Evolutionary conservation across 2,329 filamentous ascomycete species (phyloP).

Genomic region (Colletotrichum sansevieriae): DNA sequence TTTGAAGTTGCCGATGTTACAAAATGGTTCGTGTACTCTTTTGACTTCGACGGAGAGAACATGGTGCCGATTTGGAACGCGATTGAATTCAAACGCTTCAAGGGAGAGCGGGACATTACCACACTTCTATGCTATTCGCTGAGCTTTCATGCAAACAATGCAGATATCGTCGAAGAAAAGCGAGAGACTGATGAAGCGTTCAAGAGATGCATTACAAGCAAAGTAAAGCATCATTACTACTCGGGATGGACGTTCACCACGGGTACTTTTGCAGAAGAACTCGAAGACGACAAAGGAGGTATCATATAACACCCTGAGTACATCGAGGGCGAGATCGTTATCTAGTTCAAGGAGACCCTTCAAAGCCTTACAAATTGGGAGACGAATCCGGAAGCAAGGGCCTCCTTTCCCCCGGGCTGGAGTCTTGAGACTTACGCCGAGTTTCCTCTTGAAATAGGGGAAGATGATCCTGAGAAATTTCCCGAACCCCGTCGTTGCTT

Average conservation of each 20-base stretch:
- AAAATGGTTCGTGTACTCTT: neutral
- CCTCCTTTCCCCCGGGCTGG: no score
- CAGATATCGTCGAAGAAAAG: neutral
- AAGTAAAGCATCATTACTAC: neutral
- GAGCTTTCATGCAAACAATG: neutral
- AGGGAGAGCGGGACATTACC: neutral
- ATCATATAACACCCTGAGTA: neutral
- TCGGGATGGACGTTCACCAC: conserved; percentile 19
- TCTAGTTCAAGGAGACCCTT: neutral
- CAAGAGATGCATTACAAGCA: neutral
- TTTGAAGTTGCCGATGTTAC: neutral
- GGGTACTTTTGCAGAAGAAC: neutral
- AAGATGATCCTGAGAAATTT: neutral
- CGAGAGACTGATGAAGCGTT: neutral
- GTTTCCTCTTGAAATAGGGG: neutral
- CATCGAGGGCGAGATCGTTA: conserved; percentile 6
- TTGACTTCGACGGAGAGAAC: conserved; percentile 1
- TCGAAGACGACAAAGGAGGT: neutral
- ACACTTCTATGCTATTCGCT: neutral
- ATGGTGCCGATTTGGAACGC: neutral
- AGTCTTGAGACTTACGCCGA: neutral
- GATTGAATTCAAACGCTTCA: neutral
- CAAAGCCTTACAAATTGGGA: neutral
- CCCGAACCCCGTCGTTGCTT: neutral
- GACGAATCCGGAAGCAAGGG: neutral